These are phyloP conservation scores for Toxoplasma gondii DNA, from an alignment of 169 alveolate genomes.

Conservation along the genomic window DNA sequence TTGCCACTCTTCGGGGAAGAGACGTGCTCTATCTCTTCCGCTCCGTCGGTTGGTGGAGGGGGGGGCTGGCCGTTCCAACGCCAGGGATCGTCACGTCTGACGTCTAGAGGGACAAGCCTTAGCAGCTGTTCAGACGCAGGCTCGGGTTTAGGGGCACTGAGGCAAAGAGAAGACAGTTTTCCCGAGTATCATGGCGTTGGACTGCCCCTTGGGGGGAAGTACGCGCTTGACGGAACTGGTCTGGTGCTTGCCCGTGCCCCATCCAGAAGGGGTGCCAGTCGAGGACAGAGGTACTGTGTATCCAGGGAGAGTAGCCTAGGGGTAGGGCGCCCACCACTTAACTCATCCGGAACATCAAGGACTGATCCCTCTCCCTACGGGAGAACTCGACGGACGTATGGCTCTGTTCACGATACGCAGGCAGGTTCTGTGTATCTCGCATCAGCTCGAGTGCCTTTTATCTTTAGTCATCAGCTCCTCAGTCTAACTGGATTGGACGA, in stretches of 20 bases:
- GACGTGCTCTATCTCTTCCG: not conserved
- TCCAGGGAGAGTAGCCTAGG: not conserved
- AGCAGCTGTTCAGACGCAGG: not conserved
- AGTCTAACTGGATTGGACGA: not conserved
- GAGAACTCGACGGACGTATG: not conserved
- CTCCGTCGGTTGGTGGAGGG: not conserved
- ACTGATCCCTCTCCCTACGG: not conserved
- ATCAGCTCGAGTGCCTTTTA: not conserved
- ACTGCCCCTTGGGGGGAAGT: not conserved
- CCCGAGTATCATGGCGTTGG: not conserved
- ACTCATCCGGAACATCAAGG: not conserved
- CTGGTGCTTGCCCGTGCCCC: not conserved
- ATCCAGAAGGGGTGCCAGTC: not conserved
- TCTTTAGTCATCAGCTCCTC: not conserved
- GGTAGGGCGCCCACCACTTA: not conserved
- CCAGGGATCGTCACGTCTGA: not conserved
- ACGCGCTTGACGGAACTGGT: not conserved
- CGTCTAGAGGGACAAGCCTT: not conserved
- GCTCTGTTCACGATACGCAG: not conserved
- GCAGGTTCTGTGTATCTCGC: not conserved
- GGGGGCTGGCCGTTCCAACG: not conserved
- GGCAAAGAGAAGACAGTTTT: not conserved
- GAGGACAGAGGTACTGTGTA: not conserved
- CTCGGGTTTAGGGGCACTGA: not conserved
- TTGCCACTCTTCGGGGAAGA: not conserved